Percentiles rank a stretch among this genome's conserved stretches.
These are phyloP conservation scores for Bjerkandera adusta DNA, from an alignment of 1,284 basidiomycete species.

Conservation along the genomic window DNA sequence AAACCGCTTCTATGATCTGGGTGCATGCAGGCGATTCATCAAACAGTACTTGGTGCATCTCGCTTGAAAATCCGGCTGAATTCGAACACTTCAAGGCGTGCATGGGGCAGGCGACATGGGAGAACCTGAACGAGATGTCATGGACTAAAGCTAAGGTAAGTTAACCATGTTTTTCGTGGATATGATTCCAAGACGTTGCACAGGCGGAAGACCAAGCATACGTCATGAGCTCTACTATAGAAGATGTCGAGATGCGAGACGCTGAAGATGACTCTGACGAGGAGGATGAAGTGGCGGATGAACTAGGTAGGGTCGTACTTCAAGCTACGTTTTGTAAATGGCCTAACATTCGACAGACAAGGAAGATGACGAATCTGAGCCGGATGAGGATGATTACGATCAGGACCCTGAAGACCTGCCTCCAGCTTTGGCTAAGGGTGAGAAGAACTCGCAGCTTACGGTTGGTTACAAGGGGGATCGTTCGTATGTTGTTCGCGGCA, in stretches of 20 bases:
- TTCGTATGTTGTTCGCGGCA: slow-evolving; percentile 94
- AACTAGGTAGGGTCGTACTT: slow-evolving; percentile 38
- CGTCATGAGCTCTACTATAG: slow-evolving; percentile 63
- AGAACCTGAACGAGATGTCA: slow-evolving; percentile 71
- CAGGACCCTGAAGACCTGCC: slow-evolving; percentile 53
- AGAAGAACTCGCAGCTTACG: slow-evolving; percentile 86
- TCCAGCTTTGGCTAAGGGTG: slow-evolving; percentile 47
- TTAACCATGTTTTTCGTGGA: slow-evolving; percentile 8
- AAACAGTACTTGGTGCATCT: slow-evolving; percentile 83
- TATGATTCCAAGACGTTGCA: neutral
- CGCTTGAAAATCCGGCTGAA: slow-evolving; percentile 58
- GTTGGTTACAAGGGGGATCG: slow-evolving; percentile 97
- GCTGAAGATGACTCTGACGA: slow-evolving; percentile 73
- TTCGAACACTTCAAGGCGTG: slow-evolving; percentile 66
- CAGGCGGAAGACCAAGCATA: slow-evolving; percentile 79
- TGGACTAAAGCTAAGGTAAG: slow-evolving; percentile 86
- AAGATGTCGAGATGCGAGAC: slow-evolving; percentile 88
- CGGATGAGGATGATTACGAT: slow-evolving; percentile 40
- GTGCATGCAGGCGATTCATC: slow-evolving; percentile 63
- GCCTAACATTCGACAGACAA: slow-evolving; percentile 20
- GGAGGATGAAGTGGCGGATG: slow-evolving; percentile 70
- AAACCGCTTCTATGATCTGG: slow-evolving; percentile 80
- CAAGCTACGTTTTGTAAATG: neutral
- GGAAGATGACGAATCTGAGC: slow-evolving; percentile 38
- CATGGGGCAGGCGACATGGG: slow-evolving; percentile 81